Percentiles rank a stretch among this genome's conserved stretches.
These are phyloP conservation scores for Pichia kudriavzevii DNA, from an alignment of 1,139 yeast species.

Conservation along the genomic window DNA sequence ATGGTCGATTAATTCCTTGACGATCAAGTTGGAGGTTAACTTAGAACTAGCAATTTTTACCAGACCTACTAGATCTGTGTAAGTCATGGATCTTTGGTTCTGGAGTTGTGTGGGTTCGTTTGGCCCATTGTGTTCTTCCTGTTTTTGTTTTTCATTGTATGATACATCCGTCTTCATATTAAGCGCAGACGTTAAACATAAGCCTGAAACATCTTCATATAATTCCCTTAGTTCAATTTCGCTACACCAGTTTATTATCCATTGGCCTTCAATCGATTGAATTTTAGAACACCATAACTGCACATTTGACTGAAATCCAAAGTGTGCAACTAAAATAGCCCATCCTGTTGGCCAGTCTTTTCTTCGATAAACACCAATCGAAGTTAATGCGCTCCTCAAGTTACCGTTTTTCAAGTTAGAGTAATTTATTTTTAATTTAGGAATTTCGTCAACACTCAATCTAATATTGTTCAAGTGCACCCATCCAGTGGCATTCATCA, in stretches of 20 bases:
- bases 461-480: conserved; percentile 48
- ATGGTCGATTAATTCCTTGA: conserved; percentile 47
- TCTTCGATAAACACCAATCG: conserved; percentile 47
- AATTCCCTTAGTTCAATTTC: conserved; percentile 15
- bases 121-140: background rate
- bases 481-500: conserved; percentile 63
- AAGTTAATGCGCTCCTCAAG: conserved; percentile 17
- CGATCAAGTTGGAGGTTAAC: conserved; percentile 55
- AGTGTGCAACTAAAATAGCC: conserved; percentile 47
- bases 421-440: conserved; percentile 21
- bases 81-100: conserved; percentile 24
- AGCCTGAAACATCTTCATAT: conserved; percentile 1
- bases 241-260: conserved; percentile 50
- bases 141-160: background rate
- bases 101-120: background rate
- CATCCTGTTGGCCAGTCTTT: conserved; percentile 69
- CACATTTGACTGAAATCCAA: conserved; percentile 40
- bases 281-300: conserved; percentile 63
- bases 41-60: conserved; percentile 49
- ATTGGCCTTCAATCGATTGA: conserved; percentile 51
- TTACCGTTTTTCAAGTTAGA: conserved; percentile 22
- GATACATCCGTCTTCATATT: background rate
- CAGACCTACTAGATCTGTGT: conserved; percentile 42
- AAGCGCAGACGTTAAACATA: background rate
- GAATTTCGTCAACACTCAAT: conserved; percentile 26